phyloP scores from a whole-genome alignment of 106 monocot species.

The Platanthera guangdongensis region DNA sequence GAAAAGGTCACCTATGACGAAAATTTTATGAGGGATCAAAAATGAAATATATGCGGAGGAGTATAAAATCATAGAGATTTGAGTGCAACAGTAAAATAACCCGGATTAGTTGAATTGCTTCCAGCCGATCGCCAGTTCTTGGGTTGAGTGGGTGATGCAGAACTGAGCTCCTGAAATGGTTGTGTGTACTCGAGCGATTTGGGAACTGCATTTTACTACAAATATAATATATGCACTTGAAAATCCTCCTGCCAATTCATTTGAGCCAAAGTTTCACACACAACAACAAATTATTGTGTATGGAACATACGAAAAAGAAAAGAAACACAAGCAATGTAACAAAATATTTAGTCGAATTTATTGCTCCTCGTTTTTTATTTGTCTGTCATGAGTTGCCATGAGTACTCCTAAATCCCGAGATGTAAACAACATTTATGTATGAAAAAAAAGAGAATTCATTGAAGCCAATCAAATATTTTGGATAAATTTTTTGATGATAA shows the following conservation, averaged over 20 bases:
- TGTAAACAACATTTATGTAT: no score
- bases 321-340: neutral
- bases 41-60: no score
- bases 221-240: neutral
- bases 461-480: no score
- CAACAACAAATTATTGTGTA: neutral
- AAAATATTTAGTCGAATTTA: neutral
- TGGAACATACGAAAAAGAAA: neutral
- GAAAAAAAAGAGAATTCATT: no score
- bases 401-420: no score
- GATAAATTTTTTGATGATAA: no score
- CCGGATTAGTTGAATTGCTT: constrained; percentile 25
- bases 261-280: neutral
- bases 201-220: constrained; percentile 1
- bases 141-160: constrained; percentile 2
- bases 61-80: no score
- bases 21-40: no score
- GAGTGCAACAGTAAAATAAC: constrained; percentile 11
- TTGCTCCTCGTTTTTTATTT: neutral
- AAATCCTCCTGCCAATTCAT: constrained; percentile 6
- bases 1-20: neutral
- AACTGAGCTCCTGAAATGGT: constrained; percentile 11
- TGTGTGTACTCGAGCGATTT: constrained; percentile 3
- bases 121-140: constrained; percentile 7
- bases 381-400: no score